Percentiles rank a stretch among this genome's conserved stretches.
Conservation (phyloP, 2,329 filamentous ascomycete genomes). For the Boeremia lycopersici region DNA sequence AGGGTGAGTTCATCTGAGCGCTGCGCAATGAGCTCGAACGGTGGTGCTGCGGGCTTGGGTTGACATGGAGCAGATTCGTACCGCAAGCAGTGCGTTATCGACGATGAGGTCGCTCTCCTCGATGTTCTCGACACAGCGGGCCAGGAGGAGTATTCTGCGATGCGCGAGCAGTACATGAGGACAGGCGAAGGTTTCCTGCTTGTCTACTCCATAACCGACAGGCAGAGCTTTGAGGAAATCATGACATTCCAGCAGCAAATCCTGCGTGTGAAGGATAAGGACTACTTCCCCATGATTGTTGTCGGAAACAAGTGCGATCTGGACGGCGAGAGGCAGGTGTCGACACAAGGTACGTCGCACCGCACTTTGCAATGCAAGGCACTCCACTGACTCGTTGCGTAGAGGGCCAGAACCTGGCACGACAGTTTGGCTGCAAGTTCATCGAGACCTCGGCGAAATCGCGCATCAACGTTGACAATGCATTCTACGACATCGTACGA, state of each 20-base stretch:
- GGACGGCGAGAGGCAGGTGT: constrained; percentile 88
- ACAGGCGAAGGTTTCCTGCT: constrained; percentile 97
- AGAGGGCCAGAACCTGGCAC: constrained; percentile 90
- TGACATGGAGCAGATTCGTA: constrained; percentile 76
- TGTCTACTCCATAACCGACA: constrained; percentile 97
- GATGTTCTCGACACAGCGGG: constrained; percentile 98
- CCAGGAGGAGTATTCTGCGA: constrained; percentile 98
- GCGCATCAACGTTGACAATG: constrained; percentile 96
- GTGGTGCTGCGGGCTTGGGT: background rate
- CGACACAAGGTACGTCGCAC: constrained; percentile 76
- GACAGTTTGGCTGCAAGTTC: constrained; percentile 93
- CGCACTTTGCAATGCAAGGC: constrained; percentile 5
- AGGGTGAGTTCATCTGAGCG: constrained; percentile 67
- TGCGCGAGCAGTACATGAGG: constrained; percentile 99
- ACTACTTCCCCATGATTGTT: constrained; percentile 99
- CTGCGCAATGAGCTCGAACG: background rate
- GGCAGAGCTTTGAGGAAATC: constrained; percentile 98
- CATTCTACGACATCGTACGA: constrained; percentile 97
- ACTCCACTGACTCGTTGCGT: constrained; percentile 33
- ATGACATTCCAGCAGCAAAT: constrained; percentile 99
- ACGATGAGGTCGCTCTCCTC: constrained; percentile 95
- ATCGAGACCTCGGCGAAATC: constrained; percentile 99
- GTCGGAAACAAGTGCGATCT: constrained; percentile 99
- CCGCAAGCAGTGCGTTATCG: constrained; percentile 99
- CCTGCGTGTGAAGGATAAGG: constrained; percentile 97